phyloP scores from a whole-genome alignment of 2,329 filamentous ascomycete genomes.

The Ascochyta clinopodiicola region DNA sequence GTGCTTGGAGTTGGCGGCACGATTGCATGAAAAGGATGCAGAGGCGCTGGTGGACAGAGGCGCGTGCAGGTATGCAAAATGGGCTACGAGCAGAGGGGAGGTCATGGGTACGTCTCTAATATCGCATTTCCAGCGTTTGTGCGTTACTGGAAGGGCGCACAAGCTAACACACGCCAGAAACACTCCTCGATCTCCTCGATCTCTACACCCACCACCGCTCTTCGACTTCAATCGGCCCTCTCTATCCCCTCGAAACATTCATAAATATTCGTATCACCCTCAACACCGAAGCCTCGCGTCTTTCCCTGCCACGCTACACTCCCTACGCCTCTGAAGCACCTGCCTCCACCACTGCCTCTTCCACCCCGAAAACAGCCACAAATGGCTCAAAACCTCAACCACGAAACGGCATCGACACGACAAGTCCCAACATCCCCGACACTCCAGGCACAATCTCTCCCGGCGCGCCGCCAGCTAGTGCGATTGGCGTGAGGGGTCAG shows the following conservation, averaged over 20 bases:
- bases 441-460: constrained; percentile 56
- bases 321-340: constrained; percentile 43
- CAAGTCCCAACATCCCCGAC: constrained; percentile 48
- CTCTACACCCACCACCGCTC: constrained; percentile 86
- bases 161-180: constrained; percentile 64
- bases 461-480: constrained; percentile 44
- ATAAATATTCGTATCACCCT: constrained; percentile 86
- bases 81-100: constrained; percentile 54
- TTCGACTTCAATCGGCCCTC: constrained; percentile 74
- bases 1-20: constrained; percentile 78
- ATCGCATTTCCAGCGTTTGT: neutral
- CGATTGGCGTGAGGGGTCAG: constrained; percentile 51
- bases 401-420: constrained; percentile 45
- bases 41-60: constrained; percentile 55
- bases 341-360: constrained; percentile 12
- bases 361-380: constrained; percentile 16
- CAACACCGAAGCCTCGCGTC: constrained; percentile 77
- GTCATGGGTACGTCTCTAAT: constrained; percentile 49
- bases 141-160: neutral
- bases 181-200: constrained; percentile 87
- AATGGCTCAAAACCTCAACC: constrained; percentile 31
- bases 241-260: constrained; percentile 77
- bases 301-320: constrained; percentile 68
- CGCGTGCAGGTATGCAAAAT: constrained; percentile 55
- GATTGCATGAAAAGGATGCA: constrained; percentile 66